A percentile compares a stretch with the other conserved stretches of the same genome.
Conservation (phyloP, 2,329 filamentous ascomycete species). For the Fusarium veterinarium region DNA sequence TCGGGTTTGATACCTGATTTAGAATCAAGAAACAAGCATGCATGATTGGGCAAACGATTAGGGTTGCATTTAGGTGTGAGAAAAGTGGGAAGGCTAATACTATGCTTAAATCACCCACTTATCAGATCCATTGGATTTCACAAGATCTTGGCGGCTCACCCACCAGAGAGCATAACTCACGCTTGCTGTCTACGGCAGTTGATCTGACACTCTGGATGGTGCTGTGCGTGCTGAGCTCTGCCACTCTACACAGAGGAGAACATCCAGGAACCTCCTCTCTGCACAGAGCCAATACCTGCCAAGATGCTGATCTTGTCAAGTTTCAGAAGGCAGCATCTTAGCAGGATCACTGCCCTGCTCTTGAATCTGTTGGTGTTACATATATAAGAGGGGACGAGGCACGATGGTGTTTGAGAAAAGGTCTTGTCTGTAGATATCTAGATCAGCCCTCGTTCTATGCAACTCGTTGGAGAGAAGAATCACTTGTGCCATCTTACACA, state of each 20-base stretch:
- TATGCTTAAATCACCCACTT: slow-evolving; percentile 22
- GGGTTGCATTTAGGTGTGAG: slow-evolving; percentile 11
- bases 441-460: background rate
- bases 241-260: background rate
- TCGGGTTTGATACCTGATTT: slow-evolving; percentile 3
- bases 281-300: slow-evolving; percentile 10
- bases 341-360: slow-evolving; percentile 16
- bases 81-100: slow-evolving; percentile 28
- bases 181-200: slow-evolving; percentile 1
- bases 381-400: slow-evolving; percentile 32
- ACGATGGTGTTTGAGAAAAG: background rate
- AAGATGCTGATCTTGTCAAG: slow-evolving; percentile 35
- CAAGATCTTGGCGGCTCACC: slow-evolving; percentile 4
- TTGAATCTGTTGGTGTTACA: slow-evolving; percentile 8
- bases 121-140: slow-evolving; percentile 1
- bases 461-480: background rate
- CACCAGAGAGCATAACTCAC: background rate
- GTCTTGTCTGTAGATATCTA: background rate
- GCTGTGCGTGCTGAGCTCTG: background rate
- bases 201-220: background rate
- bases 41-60: slow-evolving; percentile 10
- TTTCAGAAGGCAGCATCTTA: slow-evolving; percentile 26
- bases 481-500: background rate
- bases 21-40: background rate
- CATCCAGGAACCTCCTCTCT: background rate